Evolutionary conservation across 225 moss, liverwort and hornwort species (phyloP), one percentile per base, ranked within the genome.

Genomic region (Antitrichia curtipendula): DNA sequence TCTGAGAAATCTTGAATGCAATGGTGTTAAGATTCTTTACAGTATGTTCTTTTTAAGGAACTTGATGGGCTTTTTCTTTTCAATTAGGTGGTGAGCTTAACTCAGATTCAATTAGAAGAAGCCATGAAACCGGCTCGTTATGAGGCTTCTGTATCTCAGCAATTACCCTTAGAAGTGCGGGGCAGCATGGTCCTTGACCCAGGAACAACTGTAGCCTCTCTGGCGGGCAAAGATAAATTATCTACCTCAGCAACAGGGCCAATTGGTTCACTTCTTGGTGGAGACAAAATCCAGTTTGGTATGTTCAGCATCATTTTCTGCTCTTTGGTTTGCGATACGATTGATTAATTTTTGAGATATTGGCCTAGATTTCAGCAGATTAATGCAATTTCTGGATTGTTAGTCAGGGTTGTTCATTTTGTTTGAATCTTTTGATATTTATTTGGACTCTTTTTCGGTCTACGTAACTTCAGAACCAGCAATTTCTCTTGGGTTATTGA

Each of bases 241-340:
- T 92, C 96, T 43, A 77, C 88, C 56, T 84, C 96, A n/a, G 93
- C 91, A 58, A 86, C 98, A 53, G 97, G 98, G 82, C 96, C 97
- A n/a, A 90, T 99, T 81, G 97, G 97, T 78, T 96, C 96, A 36
- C 95, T 99, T 88, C 91, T 97, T 84, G 96, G 95, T 65, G 98
- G 97, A 41, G 98, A 96, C 89, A 97, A 97, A 88, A 99, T 99
- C 82, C 98, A 99, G 84, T 99, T 99, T 88, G 98, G 98, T 99
- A 90, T 63, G 95, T 92, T 53, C 76, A 69, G 49, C 57, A 87
- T 50, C 57, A 58, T 47, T 72, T 60, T 53, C 32, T 75, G 54
- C 60, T 80, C 87, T 84, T 87, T 28, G 73, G 82, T 66, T 66
- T 87, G 63, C 41, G 53, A 43, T 64, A 64, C 70, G 43, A 31